Evolutionary conservation across 2,329 filamentous ascomycete species (phyloP), one percentile per base, ranked within the genome.

Genomic region (Chrysosporium keratinophilum): DNA sequence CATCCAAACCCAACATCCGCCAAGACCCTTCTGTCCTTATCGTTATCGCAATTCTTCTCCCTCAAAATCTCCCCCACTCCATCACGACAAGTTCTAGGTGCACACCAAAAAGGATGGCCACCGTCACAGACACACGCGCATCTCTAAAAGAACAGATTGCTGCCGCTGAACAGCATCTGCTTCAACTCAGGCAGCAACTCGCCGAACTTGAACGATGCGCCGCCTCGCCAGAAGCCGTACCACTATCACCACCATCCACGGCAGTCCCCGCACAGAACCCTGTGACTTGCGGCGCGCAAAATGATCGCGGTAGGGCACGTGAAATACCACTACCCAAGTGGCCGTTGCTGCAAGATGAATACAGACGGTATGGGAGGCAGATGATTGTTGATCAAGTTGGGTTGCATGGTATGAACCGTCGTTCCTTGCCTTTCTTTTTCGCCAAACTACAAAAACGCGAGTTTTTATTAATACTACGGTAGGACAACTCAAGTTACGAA

Each of bases 341-440:
- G 84, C 87, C 87, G 0, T 74, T 95, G 1, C 69, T 72, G 3
- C 71, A 76, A 14, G 79, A 85, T 4, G 89, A 96, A 62, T 95
- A 95, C 67, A 81, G 81, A 59, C 79, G 90, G 57, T 97, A 97
- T 72, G 89, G 88, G 6, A 78, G 91, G 39, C 91, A 96, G 71
- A 83, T 97, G 74, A 90, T 97, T 59, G 81, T 96, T 56, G 85
- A 88, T 0, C 80, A 85, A 54, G 76, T 96, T 57, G 89, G 90
- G 0, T 74, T 95, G 0, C 75, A 82, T 67, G 88, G 86, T 86
- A 47, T 14, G 2, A 5, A n/a, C 15, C 39, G 11, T 9, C 15
- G 7, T 19, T 34, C 11, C 17, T n/a, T n/a, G n/a, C n/a, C n/a
- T 37, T 45, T 28, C 12, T 12, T 14, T 31, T 10, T 35, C 50